Evolutionary conservation across 148 eudicot species (phyloP).

Genomic region (Cornus kousa): DNA sequence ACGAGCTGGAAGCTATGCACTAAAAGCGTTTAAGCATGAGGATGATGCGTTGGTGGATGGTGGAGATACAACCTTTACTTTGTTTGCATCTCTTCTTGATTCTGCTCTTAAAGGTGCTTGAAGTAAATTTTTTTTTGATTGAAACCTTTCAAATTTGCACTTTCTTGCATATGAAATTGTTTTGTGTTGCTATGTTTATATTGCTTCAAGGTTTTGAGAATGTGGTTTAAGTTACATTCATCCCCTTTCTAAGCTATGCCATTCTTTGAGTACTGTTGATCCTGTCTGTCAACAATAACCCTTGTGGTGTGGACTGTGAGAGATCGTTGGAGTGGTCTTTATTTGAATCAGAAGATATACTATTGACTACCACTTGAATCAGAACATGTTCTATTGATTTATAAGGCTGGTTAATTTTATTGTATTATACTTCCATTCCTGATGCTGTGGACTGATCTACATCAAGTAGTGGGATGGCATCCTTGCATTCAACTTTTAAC

Average conservation of each 20-base stretch:
- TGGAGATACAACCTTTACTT: slow-evolving; percentile 62
- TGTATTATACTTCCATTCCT: not conserved
- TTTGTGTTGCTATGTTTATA: not conserved
- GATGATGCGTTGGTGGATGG: slow-evolving; percentile 52
- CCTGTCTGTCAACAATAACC: not conserved
- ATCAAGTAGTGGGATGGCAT: not conserved
- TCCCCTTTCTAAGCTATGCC: not conserved
- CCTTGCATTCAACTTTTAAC: not conserved
- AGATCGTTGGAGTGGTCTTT: not conserved
- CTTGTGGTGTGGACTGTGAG: not conserved
- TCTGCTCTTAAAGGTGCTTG: slow-evolving; percentile 80
- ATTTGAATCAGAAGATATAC: not conserved
- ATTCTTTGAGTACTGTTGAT: not conserved
- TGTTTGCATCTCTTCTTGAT: slow-evolving; percentile 83
- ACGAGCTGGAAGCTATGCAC: slow-evolving; percentile 46
- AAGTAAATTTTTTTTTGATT: not conserved
- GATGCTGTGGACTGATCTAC: not conserved
- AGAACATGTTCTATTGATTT: not conserved
- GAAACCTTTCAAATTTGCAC: not conserved
- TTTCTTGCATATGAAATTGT: not conserved
- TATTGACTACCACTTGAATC: not conserved
- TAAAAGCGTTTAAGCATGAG: slow-evolving; percentile 67
- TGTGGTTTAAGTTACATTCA: slow-evolving; percentile 1
- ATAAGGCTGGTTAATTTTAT: not conserved
- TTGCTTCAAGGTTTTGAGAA: not conserved